Percentiles rank a stretch among this genome's conserved stretches.
Evolutionary conservation across 108 stramenopile species (phyloP).

Genomic region (Pelagomonas calceolata): DNA sequence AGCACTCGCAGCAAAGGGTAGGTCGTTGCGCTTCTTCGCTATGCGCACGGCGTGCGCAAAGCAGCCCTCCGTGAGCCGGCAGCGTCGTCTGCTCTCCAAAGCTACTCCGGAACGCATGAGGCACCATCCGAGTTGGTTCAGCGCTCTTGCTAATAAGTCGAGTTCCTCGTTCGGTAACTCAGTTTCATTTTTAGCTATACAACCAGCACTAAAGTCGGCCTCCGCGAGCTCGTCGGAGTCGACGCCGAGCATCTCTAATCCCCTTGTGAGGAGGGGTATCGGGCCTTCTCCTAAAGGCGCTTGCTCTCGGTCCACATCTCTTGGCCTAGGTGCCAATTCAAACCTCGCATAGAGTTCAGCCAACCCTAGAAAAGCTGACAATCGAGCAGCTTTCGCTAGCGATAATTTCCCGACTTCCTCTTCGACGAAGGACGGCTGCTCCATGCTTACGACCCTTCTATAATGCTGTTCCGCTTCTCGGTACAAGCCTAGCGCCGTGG

Average conservation of each 20-base stretch:
- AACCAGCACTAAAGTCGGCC: no score
- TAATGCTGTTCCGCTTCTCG: not conserved
- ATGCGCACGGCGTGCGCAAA: not conserved
- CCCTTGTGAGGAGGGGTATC: not conserved
- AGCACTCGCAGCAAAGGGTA: not conserved
- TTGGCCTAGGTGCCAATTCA: not conserved
- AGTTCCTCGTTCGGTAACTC: no score
- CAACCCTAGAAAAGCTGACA: not conserved
- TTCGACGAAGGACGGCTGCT: not conserved
- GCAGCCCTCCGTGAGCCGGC: not conserved
- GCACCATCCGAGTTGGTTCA: not conserved
- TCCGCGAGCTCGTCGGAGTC: no score
- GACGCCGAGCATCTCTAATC: not conserved
- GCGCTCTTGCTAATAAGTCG: not conserved
- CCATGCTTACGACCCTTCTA: not conserved
- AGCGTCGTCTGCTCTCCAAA: not conserved
- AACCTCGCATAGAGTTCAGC: not conserved
- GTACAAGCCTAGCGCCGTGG: not conserved
- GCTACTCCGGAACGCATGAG: not conserved
- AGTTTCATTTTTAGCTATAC: no score
- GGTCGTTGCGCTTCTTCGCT: not conserved
- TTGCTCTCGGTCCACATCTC: not conserved
- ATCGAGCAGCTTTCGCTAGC: no score
- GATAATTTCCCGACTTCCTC: no score
- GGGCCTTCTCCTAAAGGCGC: not conserved